Evolutionary conservation across 139 green algal species (phyloP), one percentile per base, ranked within the genome.

Genomic region (Microglena sp.): DNA sequence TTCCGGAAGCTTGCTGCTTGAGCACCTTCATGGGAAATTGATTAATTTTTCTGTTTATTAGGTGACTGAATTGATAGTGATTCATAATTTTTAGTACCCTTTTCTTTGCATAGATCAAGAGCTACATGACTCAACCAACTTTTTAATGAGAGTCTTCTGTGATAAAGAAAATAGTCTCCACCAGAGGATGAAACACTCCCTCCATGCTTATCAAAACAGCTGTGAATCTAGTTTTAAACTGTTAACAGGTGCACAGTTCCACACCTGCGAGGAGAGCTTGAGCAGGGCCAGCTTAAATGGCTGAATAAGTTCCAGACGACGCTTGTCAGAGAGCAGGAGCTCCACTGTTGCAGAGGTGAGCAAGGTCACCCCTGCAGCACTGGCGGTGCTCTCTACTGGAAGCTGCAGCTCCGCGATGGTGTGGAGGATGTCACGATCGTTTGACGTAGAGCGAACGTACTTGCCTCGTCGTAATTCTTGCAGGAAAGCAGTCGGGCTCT

Each of bases 201-300:
- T n/a, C n/a, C n/a, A n/a, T n/a, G n/a, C n/a, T n/a, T n/a, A n/a
- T n/a, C n/a, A n/a, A n/a, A n/a, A n/a, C n/a, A n/a, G n/a, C n/a
- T n/a, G n/a, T n/a, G n/a, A n/a, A n/a, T n/a, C n/a, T n/a, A n/a
- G n/a, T n/a, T n/a, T n/a, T n/a, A n/a, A n/a, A n/a, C n/a, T n/a
- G n/a, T n/a, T n/a, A n/a, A n/a, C n/a, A n/a, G 46, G 8, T 40
- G 45, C 24, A 33, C 22, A n/a, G 35, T 2, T n/a, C 2, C 70
- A 31, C 22, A 80, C 79, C 74, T 87, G 82, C 2, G 84, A 90
- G 0, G 73, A 67, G 24, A 92, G 79, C 76, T 91, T 91, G 11
- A 93, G 77, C 62, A 92, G 67, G 15, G 85, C 87, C 27, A 92
- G 76, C 60, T 82, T 84, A 69, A 93, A 91, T 22, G 87, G 84